Evolutionary conservation across 2,329 filamentous ascomycete species (phyloP).

Genomic region (Aureobasidium sp.): DNA sequence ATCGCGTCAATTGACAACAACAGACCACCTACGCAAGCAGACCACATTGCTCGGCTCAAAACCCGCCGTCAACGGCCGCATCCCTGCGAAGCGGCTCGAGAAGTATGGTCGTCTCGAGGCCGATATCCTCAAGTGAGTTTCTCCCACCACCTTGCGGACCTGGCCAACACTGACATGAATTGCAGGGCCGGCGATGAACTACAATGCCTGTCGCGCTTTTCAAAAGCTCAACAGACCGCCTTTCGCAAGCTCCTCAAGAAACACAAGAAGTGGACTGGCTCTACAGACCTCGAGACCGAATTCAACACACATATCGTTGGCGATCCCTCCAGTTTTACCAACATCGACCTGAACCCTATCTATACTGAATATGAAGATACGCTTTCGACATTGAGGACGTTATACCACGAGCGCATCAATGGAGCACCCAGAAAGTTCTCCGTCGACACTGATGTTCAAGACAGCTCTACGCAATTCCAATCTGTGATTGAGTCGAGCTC

Average conservation of each 20-base stretch:
- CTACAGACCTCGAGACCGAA: constrained; percentile 54
- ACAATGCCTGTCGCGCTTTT: constrained; percentile 62
- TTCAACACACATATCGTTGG: constrained; percentile 62
- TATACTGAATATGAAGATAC: constrained; percentile 44
- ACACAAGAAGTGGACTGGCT: constrained; percentile 82
- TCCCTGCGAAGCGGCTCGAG: constrained; percentile 42
- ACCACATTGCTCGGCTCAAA: constrained; percentile 10
- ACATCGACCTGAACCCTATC: constrained; percentile 53
- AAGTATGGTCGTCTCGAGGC: constrained; percentile 46
- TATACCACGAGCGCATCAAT: constrained; percentile 32
- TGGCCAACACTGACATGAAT: not conserved
- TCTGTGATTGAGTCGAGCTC: constrained; percentile 32
- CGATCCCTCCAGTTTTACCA: constrained; percentile 64
- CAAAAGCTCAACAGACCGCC: constrained; percentile 64
- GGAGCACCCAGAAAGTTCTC: not conserved
- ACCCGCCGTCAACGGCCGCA: constrained; percentile 23
- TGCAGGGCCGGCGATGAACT: constrained; percentile 63
- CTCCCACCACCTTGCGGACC: not conserved
- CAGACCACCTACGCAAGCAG: constrained; percentile 16
- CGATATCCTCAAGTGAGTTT: constrained; percentile 38
- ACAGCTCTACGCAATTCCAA: constrained; percentile 5
- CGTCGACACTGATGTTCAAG: constrained; percentile 16
- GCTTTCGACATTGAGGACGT: constrained; percentile 38
- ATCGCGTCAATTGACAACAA: not conserved
- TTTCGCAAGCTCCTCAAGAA: constrained; percentile 83